Base-by-base conservation (phyloP, 2,329 filamentous ascomycete species). In the Chaetomium olivaceum region DNA sequence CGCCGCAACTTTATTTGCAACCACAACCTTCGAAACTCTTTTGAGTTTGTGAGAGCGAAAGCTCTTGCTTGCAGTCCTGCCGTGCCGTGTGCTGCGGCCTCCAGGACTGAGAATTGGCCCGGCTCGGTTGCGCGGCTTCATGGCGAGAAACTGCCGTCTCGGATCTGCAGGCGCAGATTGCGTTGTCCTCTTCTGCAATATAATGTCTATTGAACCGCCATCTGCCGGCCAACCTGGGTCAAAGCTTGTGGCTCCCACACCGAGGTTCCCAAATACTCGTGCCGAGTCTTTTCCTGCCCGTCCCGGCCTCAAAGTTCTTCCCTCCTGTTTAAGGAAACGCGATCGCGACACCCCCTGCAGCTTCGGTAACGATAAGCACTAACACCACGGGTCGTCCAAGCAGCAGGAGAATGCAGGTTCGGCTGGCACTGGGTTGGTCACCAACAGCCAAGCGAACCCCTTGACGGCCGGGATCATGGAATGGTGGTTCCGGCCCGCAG, bases 141-240 rank as follows among this genome's bases (percentile, higher is more conserved):
- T 12, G 29, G 16, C 21, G 29, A 60, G n/a, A 27, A 56, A 48
- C 6, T 64, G 62, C 57, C 57, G 39, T 64, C 27, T 39, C 27
- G 25, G 51, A 60, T 50, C 50, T 29, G 62, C 56, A 50, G 12
- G 55, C 31, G 25, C 25, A 11, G 16, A 23, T 52, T 56, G 39
- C 9, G 31, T 29, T 62, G 52, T n/a, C 5, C 61, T 27, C 52
- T 36, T 48, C n/a, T 27, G 21, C 54, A 33, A 39, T 48, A 33
- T 59, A 55, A 55, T 55, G 16, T n/a, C n/a, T 54, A 55, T 59
- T 55, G 33, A 64, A 36, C 61, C 61, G 46, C 21, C 46, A 58
- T 63, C 61, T 64, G 16, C 62, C 62, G 62, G 62, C 62, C 33
- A 33, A 9, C 16, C 25, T 51, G 16, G 57, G 36, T 16, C 46